Evolutionary conservation across 805 yeast species (phyloP).

Genomic region (Sugiyamaella marilandica): DNA sequence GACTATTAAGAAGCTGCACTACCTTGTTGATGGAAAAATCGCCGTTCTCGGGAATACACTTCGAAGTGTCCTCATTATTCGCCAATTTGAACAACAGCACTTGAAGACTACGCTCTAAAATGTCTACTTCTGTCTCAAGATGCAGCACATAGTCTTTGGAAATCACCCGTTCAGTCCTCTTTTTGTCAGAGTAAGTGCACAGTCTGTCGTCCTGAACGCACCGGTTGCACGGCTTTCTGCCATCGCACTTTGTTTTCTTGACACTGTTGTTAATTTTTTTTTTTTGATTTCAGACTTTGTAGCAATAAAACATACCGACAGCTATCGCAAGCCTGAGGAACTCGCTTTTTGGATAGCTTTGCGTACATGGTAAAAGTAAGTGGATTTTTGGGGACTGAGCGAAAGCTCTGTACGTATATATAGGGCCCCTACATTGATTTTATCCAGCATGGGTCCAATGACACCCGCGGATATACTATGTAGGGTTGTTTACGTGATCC

Average conservation of each 20-base stretch:
- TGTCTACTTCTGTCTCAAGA: neutral
- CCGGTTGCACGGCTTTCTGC: neutral
- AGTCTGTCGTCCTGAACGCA: neutral
- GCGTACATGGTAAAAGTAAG: too few species aligned
- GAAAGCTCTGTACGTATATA: too few species aligned
- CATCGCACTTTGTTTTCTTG: neutral
- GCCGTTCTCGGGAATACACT: neutral
- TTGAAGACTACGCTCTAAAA: neutral
- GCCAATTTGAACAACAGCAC: neutral
- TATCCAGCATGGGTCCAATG: too few species aligned
- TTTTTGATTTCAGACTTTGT: neutral
- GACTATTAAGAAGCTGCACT: neutral
- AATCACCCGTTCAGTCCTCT: neutral
- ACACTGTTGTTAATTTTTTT: neutral
- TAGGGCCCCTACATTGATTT: too few species aligned
- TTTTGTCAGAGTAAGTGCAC: neutral
- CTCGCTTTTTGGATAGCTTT: neutral
- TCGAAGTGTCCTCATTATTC: neutral
- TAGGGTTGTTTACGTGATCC: too few species aligned
- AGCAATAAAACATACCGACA: neutral
- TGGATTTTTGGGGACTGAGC: too few species aligned
- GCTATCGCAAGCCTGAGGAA: neutral
- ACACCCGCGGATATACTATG: too few species aligned
- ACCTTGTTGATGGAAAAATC: neutral
- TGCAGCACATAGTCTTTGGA: neutral